Evolutionary conservation across 768 basidiomycete species (phyloP), one percentile per base, ranked within the genome.

Genomic region (Suillus luteus): DNA sequence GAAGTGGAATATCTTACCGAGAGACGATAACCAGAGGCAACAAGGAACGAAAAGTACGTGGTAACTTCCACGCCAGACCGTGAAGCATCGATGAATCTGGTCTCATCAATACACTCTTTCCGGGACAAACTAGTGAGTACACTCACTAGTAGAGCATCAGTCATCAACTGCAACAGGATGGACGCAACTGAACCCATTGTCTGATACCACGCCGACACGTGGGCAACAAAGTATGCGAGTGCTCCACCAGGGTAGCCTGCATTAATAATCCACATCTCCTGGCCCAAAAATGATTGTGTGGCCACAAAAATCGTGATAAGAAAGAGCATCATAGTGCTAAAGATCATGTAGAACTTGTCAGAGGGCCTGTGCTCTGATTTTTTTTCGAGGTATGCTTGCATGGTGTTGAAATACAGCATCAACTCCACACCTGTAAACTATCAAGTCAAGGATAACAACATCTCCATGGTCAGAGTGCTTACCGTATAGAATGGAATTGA

Each of bases 51-150:
- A 0, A 19, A 73, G 43, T 1, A 71, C 58, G 27, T 64, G 61
- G 51, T 59, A 49, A 55, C 59, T 57, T 57, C 55, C 31, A n/a
- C 64, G 62, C 71, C 77, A 80, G 19, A 82, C 66, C 35, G 77
- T 67, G 41, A 64, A 76, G 63, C 76, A 78, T n/a, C 79, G 78
- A 61, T 78, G 74, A 38, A 82, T 71, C 81, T 82, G 51, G 31
- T 37, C 33, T 11, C 5, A 51, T 65, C 55, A 63, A 58, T 17
- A 22, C 35, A 17, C 12, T 12, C 8, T 5, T 24, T 15, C 33
- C 3, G 3, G 8, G 41, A n/a, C 27, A 10, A 44, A 37, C 31
- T 46, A 8, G 5, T 17, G 27, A 33, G 33, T 41, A 41, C 35
- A 64, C 77, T 54, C 59, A 82, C 81, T 66, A 82, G 70, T 51